Percentiles rank a stretch among this genome's conserved stretches.
Evolutionary conservation across 768 basidiomycete genomes (phyloP).

Genomic region (Boletus subparvulus): DNA sequence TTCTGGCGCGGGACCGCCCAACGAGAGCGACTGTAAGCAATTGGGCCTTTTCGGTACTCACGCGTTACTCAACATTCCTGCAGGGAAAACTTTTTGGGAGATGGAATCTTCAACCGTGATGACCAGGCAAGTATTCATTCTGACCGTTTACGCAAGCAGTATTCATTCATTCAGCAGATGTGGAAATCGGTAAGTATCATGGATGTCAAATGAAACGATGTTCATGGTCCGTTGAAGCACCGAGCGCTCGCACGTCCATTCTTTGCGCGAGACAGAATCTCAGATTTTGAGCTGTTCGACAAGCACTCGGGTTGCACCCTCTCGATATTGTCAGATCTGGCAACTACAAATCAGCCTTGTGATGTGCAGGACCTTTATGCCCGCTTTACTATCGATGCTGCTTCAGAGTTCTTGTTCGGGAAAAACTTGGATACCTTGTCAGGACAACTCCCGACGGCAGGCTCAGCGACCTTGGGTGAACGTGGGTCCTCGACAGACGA

Average conservation of each 20-base stretch:
- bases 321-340: slow-evolving; percentile 44
- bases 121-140: slow-evolving; percentile 49
- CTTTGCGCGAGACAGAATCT: slow-evolving; percentile 69
- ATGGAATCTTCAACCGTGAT: slow-evolving; percentile 77
- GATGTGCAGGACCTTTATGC: slow-evolving; percentile 69
- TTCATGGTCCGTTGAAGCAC: slow-evolving; percentile 43
- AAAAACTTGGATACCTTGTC: slow-evolving; percentile 61
- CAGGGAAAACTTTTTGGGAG: slow-evolving; percentile 58
- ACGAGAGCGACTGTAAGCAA: slow-evolving; percentile 62
- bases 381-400: slow-evolving; percentile 68
- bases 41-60: neutral
- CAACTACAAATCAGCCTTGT: slow-evolving; percentile 41
- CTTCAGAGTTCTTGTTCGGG: slow-evolving; percentile 74
- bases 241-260: slow-evolving; percentile 69
- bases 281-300: slow-evolving; percentile 70
- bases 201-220: neutral
- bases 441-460: slow-evolving; percentile 50
- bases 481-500: slow-evolving; percentile 63
- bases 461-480: slow-evolving; percentile 44
- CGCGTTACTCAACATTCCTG: slow-evolving; percentile 11
- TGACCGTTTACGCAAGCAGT: neutral
- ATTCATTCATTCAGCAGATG: slow-evolving; percentile 32
- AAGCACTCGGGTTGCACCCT: slow-evolving; percentile 49
- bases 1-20: slow-evolving; percentile 68
- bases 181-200: slow-evolving; percentile 60